These are phyloP conservation scores for Flagelloscypha sp. DNA, from an alignment of 768 basidiomycete species.

Conservation along the genomic window DNA sequence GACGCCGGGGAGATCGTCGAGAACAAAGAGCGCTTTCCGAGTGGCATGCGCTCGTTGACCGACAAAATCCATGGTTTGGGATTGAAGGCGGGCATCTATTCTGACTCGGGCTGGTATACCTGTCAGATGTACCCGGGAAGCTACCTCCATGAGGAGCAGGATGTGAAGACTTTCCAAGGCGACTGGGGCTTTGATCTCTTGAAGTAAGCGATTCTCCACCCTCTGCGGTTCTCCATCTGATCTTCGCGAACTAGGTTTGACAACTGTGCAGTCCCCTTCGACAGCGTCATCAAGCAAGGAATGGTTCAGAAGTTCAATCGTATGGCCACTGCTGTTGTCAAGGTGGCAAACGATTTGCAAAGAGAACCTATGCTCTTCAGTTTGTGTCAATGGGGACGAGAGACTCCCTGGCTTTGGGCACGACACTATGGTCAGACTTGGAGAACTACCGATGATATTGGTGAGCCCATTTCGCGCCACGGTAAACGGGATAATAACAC, in stretches of 20 bases:
- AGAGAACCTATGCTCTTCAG: constrained; percentile 34
- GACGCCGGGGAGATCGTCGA: constrained; percentile 29
- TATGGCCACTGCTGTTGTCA: constrained; percentile 36
- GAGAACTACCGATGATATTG: constrained; percentile 32
- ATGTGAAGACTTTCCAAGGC: constrained; percentile 27
- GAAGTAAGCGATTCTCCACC: constrained; percentile 22
- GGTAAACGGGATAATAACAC: no score
- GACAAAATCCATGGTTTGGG: constrained; percentile 33
- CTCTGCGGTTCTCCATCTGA: neutral
- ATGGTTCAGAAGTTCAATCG: constrained; percentile 31
- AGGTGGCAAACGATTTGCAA: constrained; percentile 26
- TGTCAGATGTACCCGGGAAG: constrained; percentile 39
- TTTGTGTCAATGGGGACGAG: constrained; percentile 42
- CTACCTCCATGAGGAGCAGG: constrained; percentile 35
- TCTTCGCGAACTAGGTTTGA: constrained; percentile 22
- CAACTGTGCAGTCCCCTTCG: constrained; percentile 35
- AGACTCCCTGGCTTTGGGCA: constrained; percentile 37
- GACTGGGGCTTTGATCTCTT: constrained; percentile 40
- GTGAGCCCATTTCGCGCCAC: no score
- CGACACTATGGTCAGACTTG: constrained; percentile 37
- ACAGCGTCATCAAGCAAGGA: constrained; percentile 30
- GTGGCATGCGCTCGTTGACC: constrained; percentile 33
- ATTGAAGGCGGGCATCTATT: constrained; percentile 29
- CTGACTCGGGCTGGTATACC: constrained; percentile 40
- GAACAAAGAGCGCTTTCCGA: constrained; percentile 22